These are phyloP conservation scores for Plasmodium fragile DNA, from an alignment of 169 alveolate genomes.

Conservation along the genomic window DNA sequence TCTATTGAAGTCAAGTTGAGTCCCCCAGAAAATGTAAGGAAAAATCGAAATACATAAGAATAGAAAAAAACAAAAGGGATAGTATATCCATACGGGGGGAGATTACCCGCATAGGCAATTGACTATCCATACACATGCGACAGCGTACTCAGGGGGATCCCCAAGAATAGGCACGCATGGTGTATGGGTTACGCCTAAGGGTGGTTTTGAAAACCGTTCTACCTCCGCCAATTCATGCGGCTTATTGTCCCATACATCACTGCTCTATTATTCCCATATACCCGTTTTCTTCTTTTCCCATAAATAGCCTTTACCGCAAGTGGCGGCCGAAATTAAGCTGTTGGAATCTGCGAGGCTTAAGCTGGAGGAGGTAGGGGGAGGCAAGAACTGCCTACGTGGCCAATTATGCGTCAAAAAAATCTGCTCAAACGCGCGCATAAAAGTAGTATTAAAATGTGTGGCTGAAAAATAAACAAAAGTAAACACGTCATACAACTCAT, in stretches of 20 bases:
- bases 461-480: not conserved
- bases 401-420: not conserved
- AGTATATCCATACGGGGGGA: not conserved
- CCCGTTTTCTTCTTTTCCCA: not conserved
- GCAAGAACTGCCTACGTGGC: not conserved
- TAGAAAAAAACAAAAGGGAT: not conserved
- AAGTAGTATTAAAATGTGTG: not conserved
- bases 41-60: not conserved
- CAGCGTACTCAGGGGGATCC: not conserved
- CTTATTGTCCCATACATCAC: not conserved
- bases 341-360: conserved; percentile 81
- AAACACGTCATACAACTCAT: not conserved
- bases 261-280: conserved; percentile 1
- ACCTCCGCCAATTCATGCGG: not conserved
- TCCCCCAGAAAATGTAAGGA: conserved; percentile 85
- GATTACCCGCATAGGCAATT: not conserved
- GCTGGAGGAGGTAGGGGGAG: conserved; percentile 80
- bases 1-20: conserved; percentile 86
- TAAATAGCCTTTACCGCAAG: conserved; percentile 86
- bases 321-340: conserved; percentile 79
- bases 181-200: not conserved
- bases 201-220: not conserved
- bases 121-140: not conserved
- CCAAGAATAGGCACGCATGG: not conserved
- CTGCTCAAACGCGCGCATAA: not conserved